Conservation (phyloP, 2,329 filamentous ascomycete genomes). For the Penicillium sp. region DNA sequence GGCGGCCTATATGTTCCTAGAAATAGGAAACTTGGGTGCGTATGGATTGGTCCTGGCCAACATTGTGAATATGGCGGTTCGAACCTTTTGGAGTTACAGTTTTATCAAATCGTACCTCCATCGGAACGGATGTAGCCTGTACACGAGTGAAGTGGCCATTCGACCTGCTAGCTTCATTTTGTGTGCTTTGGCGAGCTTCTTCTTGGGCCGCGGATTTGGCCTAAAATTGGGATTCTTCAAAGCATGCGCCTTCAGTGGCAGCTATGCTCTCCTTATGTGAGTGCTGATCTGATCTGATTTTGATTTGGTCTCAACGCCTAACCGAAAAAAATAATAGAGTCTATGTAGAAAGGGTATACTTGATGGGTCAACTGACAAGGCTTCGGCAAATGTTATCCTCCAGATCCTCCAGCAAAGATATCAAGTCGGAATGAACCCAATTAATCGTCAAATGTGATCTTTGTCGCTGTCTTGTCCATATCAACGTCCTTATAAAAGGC, state of each 20-base stretch:
- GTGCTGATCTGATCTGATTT: constrained; percentile 39
- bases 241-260: constrained; percentile 44
- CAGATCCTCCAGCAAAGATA: constrained; percentile 7
- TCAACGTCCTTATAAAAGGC: constrained; percentile 90
- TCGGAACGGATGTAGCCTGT: constrained; percentile 38
- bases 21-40: constrained; percentile 61
- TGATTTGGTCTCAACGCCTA: constrained; percentile 17
- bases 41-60: constrained; percentile 78
- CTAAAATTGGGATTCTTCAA: constrained; percentile 33
- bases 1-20: constrained; percentile 66
- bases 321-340: constrained; percentile 21
- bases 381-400: constrained; percentile 15
- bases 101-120: constrained; percentile 64
- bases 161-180: constrained; percentile 38
- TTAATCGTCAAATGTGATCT: constrained; percentile 74
- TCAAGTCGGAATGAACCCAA: constrained; percentile 19
- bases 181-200: constrained; percentile 39
- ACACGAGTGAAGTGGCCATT: constrained; percentile 39
- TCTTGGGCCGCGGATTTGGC: constrained; percentile 28
- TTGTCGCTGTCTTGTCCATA: constrained; percentile 72
- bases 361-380: constrained; percentile 21
- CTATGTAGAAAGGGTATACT: constrained; percentile 30
- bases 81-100: constrained; percentile 67
- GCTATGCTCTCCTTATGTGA: constrained; percentile 53
- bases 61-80: constrained; percentile 75